Base-by-base conservation (phyloP, 495 filamentous ascomycete genomes). In the Penicillium nucicola region DNA sequence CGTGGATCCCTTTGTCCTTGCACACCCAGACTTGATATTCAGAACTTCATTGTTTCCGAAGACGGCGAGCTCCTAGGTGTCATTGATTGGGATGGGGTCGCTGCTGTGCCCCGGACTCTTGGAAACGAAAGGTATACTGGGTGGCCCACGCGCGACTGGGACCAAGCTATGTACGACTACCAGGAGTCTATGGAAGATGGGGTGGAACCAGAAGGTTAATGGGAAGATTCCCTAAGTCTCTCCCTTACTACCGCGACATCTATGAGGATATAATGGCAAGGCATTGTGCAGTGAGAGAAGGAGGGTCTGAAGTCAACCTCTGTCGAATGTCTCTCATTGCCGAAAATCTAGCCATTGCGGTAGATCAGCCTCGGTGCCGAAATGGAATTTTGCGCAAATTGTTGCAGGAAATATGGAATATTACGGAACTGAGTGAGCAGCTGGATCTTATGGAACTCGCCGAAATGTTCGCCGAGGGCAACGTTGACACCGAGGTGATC, bases 41-140 rank as follows among this genome's bases (percentile, higher is more conserved):
- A 72, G 41, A 74, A 75, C 45, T 34, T 63, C 5, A 33, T 75
- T 9, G 67, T 71, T 0, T 57, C 62, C 3, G 53, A 70, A 8
- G 58, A 71, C 17, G 74, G 75, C 17, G 60, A 59, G 25, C 31
- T 78, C 6, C 59, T 51, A 13, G 72, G 64, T 4, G 50, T 76
- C 35, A 69, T 77, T n/a, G 76, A 76, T 48, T 76, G 72, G 75
- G 74, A 77, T 39, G 52, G 56, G 10, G 62, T 57, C 18, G 42
- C 56, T n/a, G 59, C 69, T 13, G 43, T 68, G 2, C 70, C 73
- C 20, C 64, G 56, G 12, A 50, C 19, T 36, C n/a, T 53, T 25
- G 53, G 49, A 45, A 54, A 51, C 36, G 45, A 53, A 19, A 28
- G 48, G 39, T 66, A 67, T 45, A 71, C 71, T 1, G 35, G 60